phyloP scores from a whole-genome alignment of 208 protist genomes.

The Herpetomonas samuelpessoai region DNA sequence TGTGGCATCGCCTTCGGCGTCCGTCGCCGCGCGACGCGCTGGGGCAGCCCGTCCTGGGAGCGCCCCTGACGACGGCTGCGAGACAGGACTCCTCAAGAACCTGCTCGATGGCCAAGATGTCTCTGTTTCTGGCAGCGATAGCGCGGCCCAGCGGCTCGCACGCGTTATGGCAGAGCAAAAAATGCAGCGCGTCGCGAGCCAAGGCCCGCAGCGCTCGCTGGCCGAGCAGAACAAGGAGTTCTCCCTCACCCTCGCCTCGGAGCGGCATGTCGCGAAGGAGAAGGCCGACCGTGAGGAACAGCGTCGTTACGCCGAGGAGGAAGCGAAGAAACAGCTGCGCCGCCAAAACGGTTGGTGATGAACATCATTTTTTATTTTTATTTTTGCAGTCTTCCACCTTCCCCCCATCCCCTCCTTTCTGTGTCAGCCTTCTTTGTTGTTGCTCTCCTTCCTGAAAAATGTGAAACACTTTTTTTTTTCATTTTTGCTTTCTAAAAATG shows the following conservation, averaged over 20 bases:
- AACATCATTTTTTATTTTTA: constrained; percentile 2
- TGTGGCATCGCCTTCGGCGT: too few species aligned
- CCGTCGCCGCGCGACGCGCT: too few species aligned
- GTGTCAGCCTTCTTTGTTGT: too few species aligned
- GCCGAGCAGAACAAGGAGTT: constrained; percentile 29
- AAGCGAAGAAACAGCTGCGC: constrained; percentile 12
- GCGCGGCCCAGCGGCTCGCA: constrained; percentile 44
- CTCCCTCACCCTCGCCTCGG: constrained; percentile 28
- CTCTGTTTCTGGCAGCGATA: constrained; percentile 32
- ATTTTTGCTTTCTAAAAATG: too few species aligned
- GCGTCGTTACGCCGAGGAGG: constrained; percentile 20
- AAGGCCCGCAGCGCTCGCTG: background rate
- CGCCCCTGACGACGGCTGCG: constrained; percentile 5
- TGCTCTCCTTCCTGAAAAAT: too few species aligned
- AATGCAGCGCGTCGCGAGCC: constrained; percentile 33
- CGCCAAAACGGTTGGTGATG: background rate
- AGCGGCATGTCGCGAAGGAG: constrained; percentile 24
- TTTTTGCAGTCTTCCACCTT: too few species aligned
- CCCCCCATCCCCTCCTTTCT: too few species aligned
- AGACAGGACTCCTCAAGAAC: constrained; percentile 44
- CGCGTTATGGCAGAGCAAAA: constrained; percentile 36
- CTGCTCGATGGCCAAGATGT: constrained; percentile 58
- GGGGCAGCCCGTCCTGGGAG: too few species aligned
- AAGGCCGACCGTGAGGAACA: constrained; percentile 24
- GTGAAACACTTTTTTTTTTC: too few species aligned